Base-by-base conservation (phyloP, 2,329 filamentous ascomycete species). In the Stagonosporopsis vannaccii region DNA sequence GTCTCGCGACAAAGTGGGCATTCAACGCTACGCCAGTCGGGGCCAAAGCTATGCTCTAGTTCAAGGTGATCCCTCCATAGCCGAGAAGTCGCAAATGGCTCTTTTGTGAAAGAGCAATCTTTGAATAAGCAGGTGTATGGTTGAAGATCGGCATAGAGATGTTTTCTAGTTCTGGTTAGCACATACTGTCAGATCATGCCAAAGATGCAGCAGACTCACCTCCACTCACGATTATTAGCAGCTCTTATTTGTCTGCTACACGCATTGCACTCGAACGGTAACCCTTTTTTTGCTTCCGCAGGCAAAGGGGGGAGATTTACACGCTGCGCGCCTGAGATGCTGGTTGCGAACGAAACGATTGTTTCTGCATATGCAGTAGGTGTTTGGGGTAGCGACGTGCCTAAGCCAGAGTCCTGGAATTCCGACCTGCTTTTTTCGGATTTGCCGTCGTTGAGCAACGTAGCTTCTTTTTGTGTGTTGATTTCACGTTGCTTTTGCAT, bases 381-480 rank as follows among this genome's bases (percentile, higher is more conserved):
- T 23, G 30, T 37, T 2, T 43, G 36, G n/a, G 59, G 51, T 3
- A 68, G 37, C 13, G 65, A 67, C 2, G 59, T 63, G 8, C 66
- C 65, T 6, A 69, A 22, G 0, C 66, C 66, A 20, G 66, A 67
- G 36, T 69, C 66, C 33, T 63, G 50, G 23, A 68, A 70, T 6
- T 65, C 57, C 2, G 65, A 68, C 4, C 36, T 23, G 2, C 56
- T 46, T 3, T 55, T 9, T 8, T 25, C 42, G 5, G 55, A 65
- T 43, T 58, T 61, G 11, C 25, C n/a, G 23, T 28, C 35, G 17
- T 11, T 12, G 7, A 30, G 12, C 8, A 30, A 6, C 15, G 20
- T 3, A 20, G n/a, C 5, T 19, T 47, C 28, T 13, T 45, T 9
- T 2, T 39, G 46, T 6, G 51, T 23, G 23, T 60, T 65, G 3